Base-by-base conservation (phyloP, 345 rosid species). In the Citrus australasica region DNA sequence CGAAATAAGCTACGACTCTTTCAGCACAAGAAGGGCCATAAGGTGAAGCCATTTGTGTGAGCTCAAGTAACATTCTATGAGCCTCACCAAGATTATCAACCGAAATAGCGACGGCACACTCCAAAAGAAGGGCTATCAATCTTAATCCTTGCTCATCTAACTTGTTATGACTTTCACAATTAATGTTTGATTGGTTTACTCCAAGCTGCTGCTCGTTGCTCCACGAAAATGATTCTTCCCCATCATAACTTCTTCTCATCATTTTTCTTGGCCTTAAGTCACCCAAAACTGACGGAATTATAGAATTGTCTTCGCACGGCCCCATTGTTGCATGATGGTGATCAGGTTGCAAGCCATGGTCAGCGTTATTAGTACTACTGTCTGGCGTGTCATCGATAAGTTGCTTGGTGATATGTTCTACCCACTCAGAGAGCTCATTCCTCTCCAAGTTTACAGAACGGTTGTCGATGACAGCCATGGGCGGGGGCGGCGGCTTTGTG, bases 31-130 rank as follows among this genome's bases (percentile, higher is more conserved):
- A 91, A 13, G 74, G 73, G 7, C 86, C 88, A 21, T 89, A 89
- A 2, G 95, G 95, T 16, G 93, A 88, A 25, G 95, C 89, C 91
- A 87, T 87, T 30, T 88, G 92, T 59, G 90, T 89, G 22, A 91
- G 88, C 87, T 91, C 95, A 30, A 89, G 90, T 48, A 91, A 55
- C 87, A 86, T 83, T 67, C 89, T 76, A 59, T 88, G 90, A 61
- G 95, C 93, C 74, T 91, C 92, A 4, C 88, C 90, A 7, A 91
- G 86, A 76, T 89, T 84, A 78, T 89, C 93, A 37, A 87, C 93
- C 0, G 95, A 89, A 46, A 91, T 89, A 4, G 93, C 85, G 22
- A 86, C 95, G 5, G 95, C 93, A 40, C 87, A 86, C 80, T 91
- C 95, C 21, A 89, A 81, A 17, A 91, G 90, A 32, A 75, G 87